Conservation (phyloP, 164 flowering plant species). For the Magnolia changhungtana region DNA sequence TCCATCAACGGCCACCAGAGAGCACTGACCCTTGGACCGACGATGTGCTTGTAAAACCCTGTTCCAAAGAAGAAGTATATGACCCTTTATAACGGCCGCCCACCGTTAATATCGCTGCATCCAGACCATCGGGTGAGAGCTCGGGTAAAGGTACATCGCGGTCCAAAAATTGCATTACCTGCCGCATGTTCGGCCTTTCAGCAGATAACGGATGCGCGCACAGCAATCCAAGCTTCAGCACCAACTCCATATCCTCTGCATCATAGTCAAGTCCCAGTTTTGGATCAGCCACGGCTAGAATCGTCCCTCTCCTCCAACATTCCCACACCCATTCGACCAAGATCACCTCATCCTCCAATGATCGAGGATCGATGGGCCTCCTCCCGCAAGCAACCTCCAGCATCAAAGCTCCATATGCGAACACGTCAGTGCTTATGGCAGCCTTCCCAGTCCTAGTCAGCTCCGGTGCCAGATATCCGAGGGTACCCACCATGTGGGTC, state of each 20-base stretch:
- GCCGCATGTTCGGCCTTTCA: constrained; percentile 9
- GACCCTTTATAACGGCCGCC: neutral
- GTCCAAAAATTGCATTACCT: constrained; percentile 7
- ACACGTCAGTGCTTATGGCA: neutral
- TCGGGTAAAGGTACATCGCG: constrained; percentile 2
- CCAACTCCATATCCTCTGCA: constrained; percentile 17
- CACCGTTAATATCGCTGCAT: neutral
- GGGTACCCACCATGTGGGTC: neutral
- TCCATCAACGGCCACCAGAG: neutral
- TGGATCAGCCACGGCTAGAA: neutral
- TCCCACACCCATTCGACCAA: neutral
- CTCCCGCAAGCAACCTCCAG: constrained; percentile 18
- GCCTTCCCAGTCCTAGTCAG: constrained; percentile 12
- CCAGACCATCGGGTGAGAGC: neutral
- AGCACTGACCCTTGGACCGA: neutral
- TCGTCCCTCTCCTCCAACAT: neutral
- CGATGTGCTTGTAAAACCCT: neutral
- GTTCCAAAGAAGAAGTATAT: constrained; percentile 1
- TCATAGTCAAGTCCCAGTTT: constrained; percentile 2
- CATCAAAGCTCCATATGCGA: constrained; percentile 13
- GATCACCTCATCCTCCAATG: neutral
- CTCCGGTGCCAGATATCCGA: constrained; percentile 18
- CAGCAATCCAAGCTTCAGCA: constrained; percentile 19
- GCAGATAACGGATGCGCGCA: constrained; percentile 23
- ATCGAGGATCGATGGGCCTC: neutral